Conservation (phyloP, 2,329 filamentous ascomycete genomes). For the Ceratocystiopsis sp. region DNA sequence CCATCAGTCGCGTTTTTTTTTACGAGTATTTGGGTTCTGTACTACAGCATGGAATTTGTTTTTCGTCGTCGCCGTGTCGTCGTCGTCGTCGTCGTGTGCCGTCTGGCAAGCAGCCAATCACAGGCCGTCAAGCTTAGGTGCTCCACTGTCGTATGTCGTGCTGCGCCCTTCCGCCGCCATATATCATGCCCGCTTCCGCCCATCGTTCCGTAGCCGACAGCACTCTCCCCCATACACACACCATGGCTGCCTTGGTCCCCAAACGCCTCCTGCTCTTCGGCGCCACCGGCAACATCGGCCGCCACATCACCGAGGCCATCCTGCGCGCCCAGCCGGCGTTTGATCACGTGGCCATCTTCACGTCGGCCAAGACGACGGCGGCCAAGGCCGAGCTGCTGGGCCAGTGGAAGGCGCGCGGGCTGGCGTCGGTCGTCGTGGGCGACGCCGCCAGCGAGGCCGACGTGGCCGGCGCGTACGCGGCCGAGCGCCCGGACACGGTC, state of each 20-base stretch:
- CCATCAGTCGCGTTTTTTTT: no score
- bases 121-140: no score
- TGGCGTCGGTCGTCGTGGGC: slow-evolving; percentile 32
- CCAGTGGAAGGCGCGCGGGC: slow-evolving; percentile 25
- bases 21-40: no score
- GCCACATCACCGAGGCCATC: slow-evolving; percentile 18
- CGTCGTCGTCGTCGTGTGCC: no score
- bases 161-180: no score
- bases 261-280: slow-evolving; percentile 15
- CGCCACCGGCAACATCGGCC: slow-evolving; percentile 21
- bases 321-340: slow-evolving; percentile 16
- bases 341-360: slow-evolving; percentile 18
- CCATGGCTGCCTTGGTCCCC: slow-evolving; percentile 6
- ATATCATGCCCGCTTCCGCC: no score
- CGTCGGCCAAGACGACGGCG: slow-evolving; percentile 29
- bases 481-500: slow-evolving; percentile 42
- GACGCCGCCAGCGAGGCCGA: slow-evolving; percentile 33
- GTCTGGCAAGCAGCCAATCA: no score
- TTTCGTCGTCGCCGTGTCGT: no score
- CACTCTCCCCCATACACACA: not conserved
- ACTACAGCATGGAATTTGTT: not conserved
- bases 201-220: no score
- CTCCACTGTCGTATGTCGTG: no score
- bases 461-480: slow-evolving; percentile 37
- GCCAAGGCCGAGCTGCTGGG: slow-evolving; percentile 30